Percentiles rank a stretch among this genome's conserved stretches.
phyloP scores from a whole-genome alignment of 805 yeast genomes.

The Naumovozyma baii region DNA sequence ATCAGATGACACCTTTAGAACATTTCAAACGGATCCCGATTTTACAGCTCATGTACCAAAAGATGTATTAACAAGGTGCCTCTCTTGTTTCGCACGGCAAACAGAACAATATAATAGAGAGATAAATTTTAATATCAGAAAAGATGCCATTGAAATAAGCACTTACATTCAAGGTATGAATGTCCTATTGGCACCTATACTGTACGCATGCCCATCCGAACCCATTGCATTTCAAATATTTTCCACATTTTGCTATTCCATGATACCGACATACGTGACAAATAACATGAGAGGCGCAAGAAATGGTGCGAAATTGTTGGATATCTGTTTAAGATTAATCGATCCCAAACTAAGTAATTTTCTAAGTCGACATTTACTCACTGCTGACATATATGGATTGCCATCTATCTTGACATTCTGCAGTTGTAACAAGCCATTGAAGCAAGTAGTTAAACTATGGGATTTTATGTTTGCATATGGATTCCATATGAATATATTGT shows the following conservation, averaged over 20 bases:
- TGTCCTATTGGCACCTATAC: constrained; percentile 73
- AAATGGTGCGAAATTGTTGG: constrained; percentile 65
- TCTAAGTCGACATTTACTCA: constrained; percentile 37
- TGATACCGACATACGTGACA: constrained; percentile 69
- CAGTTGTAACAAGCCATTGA: constrained; percentile 80
- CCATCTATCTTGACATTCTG: constrained; percentile 75
- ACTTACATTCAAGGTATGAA: constrained; percentile 89
- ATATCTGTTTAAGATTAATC: constrained; percentile 55
- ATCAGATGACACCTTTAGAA: constrained; percentile 76
- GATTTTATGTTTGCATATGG: constrained; percentile 89
- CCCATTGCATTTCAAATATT: constrained; percentile 76
- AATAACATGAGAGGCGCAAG: constrained; percentile 76
- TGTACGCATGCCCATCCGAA: constrained; percentile 67
- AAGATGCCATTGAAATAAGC: constrained; percentile 10
- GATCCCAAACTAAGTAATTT: constrained; percentile 62
- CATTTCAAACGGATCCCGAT: constrained; percentile 60
- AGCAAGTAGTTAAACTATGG: constrained; percentile 72
- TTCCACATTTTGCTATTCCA: constrained; percentile 47
- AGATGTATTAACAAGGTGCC: constrained; percentile 52
- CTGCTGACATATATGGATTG: constrained; percentile 81
- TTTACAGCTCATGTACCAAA: constrained; percentile 65
- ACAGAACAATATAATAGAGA: constrained; percentile 12
- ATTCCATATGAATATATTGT: constrained; percentile 73
- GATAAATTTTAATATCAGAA: neutral
- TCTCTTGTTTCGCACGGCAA: constrained; percentile 62